phyloP scores from a whole-genome alignment of 176 grass and related monocot genomes.

The Thinopyrum elongatum region DNA sequence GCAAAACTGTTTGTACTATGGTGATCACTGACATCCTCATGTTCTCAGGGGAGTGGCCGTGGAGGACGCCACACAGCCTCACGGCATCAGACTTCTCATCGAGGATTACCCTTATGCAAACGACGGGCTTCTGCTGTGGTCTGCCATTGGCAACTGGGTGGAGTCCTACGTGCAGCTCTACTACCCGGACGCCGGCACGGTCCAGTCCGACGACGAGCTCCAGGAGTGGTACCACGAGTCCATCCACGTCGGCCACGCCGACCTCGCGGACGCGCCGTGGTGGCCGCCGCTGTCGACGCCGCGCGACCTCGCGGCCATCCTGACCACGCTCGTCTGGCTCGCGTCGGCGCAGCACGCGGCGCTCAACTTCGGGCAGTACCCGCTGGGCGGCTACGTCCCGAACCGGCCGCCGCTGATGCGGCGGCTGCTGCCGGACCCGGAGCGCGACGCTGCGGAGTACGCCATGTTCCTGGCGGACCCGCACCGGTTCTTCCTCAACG shows the following conservation, averaged over 20 bases:
- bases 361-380: conserved; percentile 97
- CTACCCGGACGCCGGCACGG: conserved; percentile 65
- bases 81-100: conserved; percentile 80
- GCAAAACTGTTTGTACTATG: no score
- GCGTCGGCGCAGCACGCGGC: conserved; percentile 96
- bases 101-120: conserved; percentile 93
- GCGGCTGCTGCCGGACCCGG: conserved; percentile 86
- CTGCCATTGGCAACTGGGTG: conserved; percentile 68
- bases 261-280: conserved; percentile 62
- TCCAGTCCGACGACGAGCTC: conserved; percentile 75
- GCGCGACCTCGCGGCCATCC: conserved; percentile 58
- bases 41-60: conserved; percentile 67
- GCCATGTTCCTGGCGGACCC: conserved; percentile 74
- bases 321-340: conserved; percentile 89
- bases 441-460: conserved; percentile 60
- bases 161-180: conserved; percentile 87
- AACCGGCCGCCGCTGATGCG: conserved; percentile 92
- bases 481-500: conserved; percentile 89
- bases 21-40: not conserved
- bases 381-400: conserved; percentile 84
- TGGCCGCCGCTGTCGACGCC: conserved; percentile 79
- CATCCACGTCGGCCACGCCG: conserved; percentile 80
- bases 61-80: conserved; percentile 66
- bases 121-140: conserved; percentile 92
- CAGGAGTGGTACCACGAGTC: conserved; percentile 86